Conservation (phyloP, 129 eudicot species). For the sunflower (Helianthus annuus) region HanXRQr2.0-SUNRISE NC_035433.2:141838029-141838528, state of each 20-base stretch:
- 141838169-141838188: no score
- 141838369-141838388: slow-evolving; percentile 8
- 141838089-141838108: slow-evolving; percentile 21
- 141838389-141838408: slow-evolving; percentile 49
- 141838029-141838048: no score
- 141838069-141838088: slow-evolving; percentile 20
- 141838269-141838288: slow-evolving; percentile 36
- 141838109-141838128: background rate
- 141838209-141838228: no score
- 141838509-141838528: no score
- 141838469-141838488: no score
- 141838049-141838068: slow-evolving; percentile 10
- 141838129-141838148: slow-evolving; percentile 23
- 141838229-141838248: no score
- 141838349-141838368: slow-evolving; percentile 28
- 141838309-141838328: slow-evolving; percentile 35
- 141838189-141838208: slow-evolving; percentile 23
- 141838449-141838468: no score
- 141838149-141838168: no score
- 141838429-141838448: slow-evolving; percentile 43
- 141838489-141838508: no score
- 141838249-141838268: slow-evolving; percentile 38
- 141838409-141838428: slow-evolving; percentile 69
- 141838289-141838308: slow-evolving; percentile 28
- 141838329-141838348: slow-evolving; percentile 57